phyloP scores from a whole-genome alignment of 306 rosid genomes.

The Hippophae tibetana region DNA sequence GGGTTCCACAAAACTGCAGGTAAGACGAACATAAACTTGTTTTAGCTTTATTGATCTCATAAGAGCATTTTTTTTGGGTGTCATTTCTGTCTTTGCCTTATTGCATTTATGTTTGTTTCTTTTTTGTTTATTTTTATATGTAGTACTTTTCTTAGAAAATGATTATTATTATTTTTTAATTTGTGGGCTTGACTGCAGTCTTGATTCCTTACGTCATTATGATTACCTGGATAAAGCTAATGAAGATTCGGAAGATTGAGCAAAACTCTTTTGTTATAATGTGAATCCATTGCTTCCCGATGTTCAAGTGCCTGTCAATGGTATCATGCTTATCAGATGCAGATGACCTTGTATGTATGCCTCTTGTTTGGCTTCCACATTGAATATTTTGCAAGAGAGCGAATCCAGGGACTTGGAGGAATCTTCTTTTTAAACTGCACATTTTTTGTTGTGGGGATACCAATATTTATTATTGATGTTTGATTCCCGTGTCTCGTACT shows the following conservation, averaged over 20 bases:
- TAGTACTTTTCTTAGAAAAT: slow-evolving; percentile 1
- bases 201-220: slow-evolving; percentile 35
- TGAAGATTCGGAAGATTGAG: slow-evolving; percentile 15
- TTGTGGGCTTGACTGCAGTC: slow-evolving; percentile 36
- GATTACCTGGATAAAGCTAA: slow-evolving; percentile 24
- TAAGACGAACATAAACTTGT: background rate
- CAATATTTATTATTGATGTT: too few relatives aligned
- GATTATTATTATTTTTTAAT: slow-evolving; percentile 1
- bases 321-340: background rate
- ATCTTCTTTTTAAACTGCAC: too few relatives aligned
- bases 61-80: background rate
- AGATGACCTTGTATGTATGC: background rate
- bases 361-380: background rate
- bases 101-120: slow-evolving; percentile 5
- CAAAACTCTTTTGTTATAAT: background rate
- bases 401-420: too few relatives aligned
- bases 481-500: too few relatives aligned
- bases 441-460: too few relatives aligned
- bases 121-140: background rate
- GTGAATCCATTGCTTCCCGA: background rate
- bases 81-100: slow-evolving; percentile 8
- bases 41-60: background rate
- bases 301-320: background rate
- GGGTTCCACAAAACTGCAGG: slow-evolving; percentile 93
- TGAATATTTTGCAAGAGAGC: too few relatives aligned